Percentiles rank a stretch among this genome's conserved stretches.
Conservation (phyloP, 306 rosid genomes). For the Citrullus colocynthis region DNA sequence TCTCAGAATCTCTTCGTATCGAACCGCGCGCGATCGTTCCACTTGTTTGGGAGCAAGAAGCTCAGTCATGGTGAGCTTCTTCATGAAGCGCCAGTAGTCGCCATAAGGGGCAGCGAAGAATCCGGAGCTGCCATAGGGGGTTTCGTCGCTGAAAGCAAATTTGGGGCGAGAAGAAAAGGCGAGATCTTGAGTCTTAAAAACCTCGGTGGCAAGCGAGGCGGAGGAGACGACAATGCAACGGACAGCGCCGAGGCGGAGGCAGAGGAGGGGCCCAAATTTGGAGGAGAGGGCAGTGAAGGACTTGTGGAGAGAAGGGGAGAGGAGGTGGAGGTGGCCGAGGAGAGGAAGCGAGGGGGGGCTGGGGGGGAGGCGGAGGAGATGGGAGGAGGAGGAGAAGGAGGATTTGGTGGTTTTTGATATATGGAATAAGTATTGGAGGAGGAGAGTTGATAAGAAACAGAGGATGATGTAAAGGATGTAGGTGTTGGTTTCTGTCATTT, state of each 20-base stretch:
- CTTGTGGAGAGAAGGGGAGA: constrained; percentile 21
- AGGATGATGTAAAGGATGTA: constrained; percentile 3
- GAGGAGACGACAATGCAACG: constrained; percentile 29
- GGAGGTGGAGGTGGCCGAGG: constrained; percentile 19
- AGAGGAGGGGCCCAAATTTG: constrained; percentile 29
- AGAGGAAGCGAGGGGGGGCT: constrained; percentile 13
- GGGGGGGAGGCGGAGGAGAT: constrained; percentile 6
- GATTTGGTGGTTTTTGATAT: not conserved
- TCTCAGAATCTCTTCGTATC: constrained; percentile 14
- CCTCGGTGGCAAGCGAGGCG: constrained; percentile 20
- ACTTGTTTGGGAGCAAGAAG: constrained; percentile 19
- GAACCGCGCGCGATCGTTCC: constrained; percentile 19
- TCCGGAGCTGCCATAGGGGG: constrained; percentile 27
- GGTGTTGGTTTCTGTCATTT: constrained; percentile 6
- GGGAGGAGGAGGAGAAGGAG: not conserved
- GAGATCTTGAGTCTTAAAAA: constrained; percentile 34
- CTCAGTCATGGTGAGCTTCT: constrained; percentile 29
- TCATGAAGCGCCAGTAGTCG: constrained; percentile 43
- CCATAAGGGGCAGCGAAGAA: constrained; percentile 38
- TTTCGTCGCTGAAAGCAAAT: constrained; percentile 31
- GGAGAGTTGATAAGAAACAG: constrained; percentile 6
- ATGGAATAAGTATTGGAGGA: constrained; percentile 6
- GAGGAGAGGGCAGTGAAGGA: constrained; percentile 23
- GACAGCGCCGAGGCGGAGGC: constrained; percentile 26
- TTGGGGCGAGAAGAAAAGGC: constrained; percentile 27